Evolutionary conservation across 2,329 filamentous ascomycete species (phyloP).

Genomic region (Epichloe hybrida): DNA sequence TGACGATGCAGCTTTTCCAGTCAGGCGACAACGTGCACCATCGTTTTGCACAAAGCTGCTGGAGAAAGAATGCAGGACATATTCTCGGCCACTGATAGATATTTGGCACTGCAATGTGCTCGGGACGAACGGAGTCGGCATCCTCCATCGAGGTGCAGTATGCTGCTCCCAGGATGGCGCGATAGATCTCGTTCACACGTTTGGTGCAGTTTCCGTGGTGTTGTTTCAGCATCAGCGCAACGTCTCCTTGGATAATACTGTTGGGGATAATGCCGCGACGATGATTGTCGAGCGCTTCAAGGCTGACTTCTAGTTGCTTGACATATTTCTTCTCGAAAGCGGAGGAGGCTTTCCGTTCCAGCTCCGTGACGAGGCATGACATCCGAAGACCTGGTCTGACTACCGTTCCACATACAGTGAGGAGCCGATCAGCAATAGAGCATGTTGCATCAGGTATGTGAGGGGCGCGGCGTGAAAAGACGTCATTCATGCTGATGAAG

Average conservation of each 20-base stretch:
- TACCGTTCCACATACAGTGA: neutral
- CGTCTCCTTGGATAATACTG: neutral
- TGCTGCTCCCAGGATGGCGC: neutral
- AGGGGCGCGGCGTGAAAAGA: neutral
- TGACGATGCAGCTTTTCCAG: conserved; percentile 24
- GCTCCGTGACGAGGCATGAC: neutral
- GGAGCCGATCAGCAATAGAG: neutral
- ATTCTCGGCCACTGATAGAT: conserved; percentile 3
- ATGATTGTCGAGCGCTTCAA: neutral
- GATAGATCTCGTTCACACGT: neutral
- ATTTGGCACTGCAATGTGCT: neutral
- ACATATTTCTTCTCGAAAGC: neutral
- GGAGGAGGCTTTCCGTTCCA: neutral
- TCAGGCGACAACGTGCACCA: conserved; percentile 9
- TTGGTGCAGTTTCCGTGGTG: neutral
- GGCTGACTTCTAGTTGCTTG: neutral
- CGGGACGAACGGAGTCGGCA: neutral
- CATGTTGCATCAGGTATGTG: neutral
- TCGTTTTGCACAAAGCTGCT: conserved; percentile 15
- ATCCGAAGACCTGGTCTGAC: neutral
- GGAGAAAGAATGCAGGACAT: conserved; percentile 19
- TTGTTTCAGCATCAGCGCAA: neutral
- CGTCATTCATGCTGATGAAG: neutral
- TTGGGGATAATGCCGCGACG: neutral
- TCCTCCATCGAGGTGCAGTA: neutral